Evolutionary conservation across 2,329 filamentous ascomycete species (phyloP).

Genomic region (Cladophialophora chaetospira): DNA sequence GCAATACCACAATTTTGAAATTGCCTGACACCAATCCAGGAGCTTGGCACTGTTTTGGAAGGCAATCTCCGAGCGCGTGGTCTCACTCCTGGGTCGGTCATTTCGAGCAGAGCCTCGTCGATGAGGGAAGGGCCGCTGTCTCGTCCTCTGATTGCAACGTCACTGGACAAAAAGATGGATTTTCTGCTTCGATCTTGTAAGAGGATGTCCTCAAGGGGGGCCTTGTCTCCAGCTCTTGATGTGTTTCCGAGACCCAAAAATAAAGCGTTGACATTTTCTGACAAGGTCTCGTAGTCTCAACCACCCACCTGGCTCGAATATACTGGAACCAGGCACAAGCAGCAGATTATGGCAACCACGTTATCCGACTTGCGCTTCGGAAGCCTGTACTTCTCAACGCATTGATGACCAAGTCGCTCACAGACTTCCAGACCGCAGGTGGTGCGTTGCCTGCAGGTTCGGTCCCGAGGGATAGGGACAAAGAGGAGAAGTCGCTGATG

Average conservation of each 20-base stretch:
- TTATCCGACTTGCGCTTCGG: background rate
- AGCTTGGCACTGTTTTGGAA: background rate
- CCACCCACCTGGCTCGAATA: background rate
- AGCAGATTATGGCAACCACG: background rate
- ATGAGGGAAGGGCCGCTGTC: background rate
- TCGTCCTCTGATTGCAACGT: background rate
- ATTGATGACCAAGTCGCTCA: background rate
- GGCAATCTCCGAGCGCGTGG: background rate
- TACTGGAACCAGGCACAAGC: background rate
- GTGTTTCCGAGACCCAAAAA: too few relatives aligned
- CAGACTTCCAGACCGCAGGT: background rate
- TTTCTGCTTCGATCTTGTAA: background rate
- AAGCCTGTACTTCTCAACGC: background rate
- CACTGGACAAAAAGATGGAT: background rate
- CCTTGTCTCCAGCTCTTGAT: too few relatives aligned
- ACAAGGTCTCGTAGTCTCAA: background rate
- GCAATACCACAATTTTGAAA: background rate
- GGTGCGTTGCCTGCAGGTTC: background rate
- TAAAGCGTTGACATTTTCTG: too few relatives aligned
- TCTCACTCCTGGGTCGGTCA: background rate
- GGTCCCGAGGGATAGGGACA: background rate
- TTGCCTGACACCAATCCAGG: background rate
- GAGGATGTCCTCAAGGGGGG: background rate
- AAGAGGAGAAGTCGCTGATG: background rate
- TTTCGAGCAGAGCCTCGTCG: background rate